Evolutionary conservation across 345 rosid genomes (phyloP).

Genomic region (Eucalyptus camaldulensis): DNA sequence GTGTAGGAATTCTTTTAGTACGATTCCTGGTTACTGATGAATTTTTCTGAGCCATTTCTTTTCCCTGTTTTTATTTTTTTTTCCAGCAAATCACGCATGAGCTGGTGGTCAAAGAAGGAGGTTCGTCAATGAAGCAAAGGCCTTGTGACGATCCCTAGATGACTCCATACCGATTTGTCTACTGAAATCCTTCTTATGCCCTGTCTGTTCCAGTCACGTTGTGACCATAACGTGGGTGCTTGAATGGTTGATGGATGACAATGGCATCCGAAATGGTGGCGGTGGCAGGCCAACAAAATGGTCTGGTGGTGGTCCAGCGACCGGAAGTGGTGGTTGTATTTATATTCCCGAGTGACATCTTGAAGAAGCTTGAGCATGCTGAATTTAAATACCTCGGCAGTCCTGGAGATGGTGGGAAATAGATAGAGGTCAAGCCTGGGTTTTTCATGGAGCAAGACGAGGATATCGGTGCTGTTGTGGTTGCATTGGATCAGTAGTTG

Average conservation of each 20-base stretch:
- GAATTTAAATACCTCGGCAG: not conserved
- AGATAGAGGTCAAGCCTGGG: not conserved
- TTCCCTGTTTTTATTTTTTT: not conserved
- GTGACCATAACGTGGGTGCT: too few relatives aligned
- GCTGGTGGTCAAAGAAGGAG: not conserved
- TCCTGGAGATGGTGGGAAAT: not conserved
- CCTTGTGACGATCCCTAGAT: not conserved
- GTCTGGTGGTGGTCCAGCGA: not conserved
- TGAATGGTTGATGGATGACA: too few relatives aligned
- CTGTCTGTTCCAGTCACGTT: too few relatives aligned
- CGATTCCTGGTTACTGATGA: not conserved
- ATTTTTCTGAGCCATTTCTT: not conserved
- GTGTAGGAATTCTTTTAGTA: not conserved
- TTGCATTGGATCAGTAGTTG: not conserved
- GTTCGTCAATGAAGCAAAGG: not conserved
- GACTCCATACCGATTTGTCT: not conserved
- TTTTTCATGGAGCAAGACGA: not conserved
- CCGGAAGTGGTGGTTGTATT: not conserved
- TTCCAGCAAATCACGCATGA: not conserved
- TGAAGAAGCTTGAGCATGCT: not conserved
- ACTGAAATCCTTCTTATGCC: too few relatives aligned
- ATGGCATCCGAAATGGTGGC: too few relatives aligned
- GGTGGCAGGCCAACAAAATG: fast-evolving
- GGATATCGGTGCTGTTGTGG: not conserved
- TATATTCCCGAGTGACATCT: not conserved